Evolutionary conservation across 495 filamentous ascomycete genomes (phyloP).

Genomic region (Daldinia concentrica): DNA sequence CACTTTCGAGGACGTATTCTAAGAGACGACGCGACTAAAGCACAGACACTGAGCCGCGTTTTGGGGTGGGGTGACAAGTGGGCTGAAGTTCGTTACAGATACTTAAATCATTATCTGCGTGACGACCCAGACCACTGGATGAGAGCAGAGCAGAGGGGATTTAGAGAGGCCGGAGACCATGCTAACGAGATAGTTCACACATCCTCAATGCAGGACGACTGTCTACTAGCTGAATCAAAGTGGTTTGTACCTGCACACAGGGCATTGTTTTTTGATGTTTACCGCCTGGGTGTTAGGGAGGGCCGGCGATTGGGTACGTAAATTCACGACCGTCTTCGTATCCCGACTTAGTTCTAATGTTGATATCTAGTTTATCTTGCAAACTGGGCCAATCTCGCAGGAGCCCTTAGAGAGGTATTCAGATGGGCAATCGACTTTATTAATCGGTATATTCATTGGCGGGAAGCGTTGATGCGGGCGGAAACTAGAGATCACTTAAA

Average conservation of each 20-base stretch:
- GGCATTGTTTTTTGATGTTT: neutral
- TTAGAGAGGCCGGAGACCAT: constrained; percentile 1
- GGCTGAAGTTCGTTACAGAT: constrained; percentile 19
- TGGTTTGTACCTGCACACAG: constrained; percentile 9
- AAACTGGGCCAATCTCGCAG: neutral
- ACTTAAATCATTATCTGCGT: constrained; percentile 20
- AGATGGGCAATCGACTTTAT: constrained; percentile 11
- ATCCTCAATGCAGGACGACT: constrained; percentile 11
- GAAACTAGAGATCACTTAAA: neutral
- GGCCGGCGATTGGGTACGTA: constrained; percentile 14
- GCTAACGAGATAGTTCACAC: constrained; percentile 12
- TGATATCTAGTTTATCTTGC: constrained; percentile 2
- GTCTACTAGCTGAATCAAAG: neutral
- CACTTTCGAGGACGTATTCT: constrained; percentile 1
- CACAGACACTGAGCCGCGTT: neutral
- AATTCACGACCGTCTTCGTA: neutral
- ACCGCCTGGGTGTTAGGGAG: constrained; percentile 6
- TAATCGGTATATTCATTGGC: constrained; percentile 18
- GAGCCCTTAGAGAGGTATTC: neutral
- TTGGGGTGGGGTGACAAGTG: constrained; percentile 11
- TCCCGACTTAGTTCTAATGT: neutral
- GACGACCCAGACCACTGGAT: constrained; percentile 18
- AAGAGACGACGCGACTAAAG: neutral
- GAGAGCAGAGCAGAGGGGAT: neutral
- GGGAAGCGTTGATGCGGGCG: neutral